Evolutionary conservation across 768 basidiomycete genomes (phyloP).

Genomic region (Mycena leptocephala): DNA sequence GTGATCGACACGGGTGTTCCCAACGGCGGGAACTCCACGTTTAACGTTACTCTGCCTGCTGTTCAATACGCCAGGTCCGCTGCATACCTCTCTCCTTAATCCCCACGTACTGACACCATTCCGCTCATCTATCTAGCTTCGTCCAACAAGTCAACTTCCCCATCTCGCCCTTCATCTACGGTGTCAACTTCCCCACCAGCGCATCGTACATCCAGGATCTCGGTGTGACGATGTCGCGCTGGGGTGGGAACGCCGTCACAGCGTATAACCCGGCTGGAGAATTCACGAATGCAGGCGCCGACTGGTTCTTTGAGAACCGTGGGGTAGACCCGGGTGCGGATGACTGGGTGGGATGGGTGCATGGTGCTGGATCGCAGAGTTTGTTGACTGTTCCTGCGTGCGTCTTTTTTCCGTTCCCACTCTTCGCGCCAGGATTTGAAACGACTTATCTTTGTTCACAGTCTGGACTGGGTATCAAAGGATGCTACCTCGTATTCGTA

Average conservation of each 20-base stretch:
- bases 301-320: constrained; percentile 70
- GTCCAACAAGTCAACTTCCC: constrained; percentile 52
- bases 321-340: constrained; percentile 59
- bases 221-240: constrained; percentile 66
- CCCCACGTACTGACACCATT: background rate
- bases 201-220: constrained; percentile 64
- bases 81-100: too few species aligned
- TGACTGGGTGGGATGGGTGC: constrained; percentile 66
- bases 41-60: constrained; percentile 60
- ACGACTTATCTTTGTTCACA: constrained; percentile 29
- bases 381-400: constrained; percentile 70
- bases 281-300: constrained; percentile 63
- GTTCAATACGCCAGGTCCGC: constrained; percentile 60
- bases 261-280: constrained; percentile 68
- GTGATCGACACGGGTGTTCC: constrained; percentile 45
- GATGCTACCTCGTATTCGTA: constrained; percentile 70
- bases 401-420: constrained; percentile 34
- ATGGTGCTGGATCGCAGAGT: constrained; percentile 58
- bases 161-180: constrained; percentile 68
- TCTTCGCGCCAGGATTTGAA: too few species aligned
- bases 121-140: constrained; percentile 43
- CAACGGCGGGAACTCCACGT: constrained; percentile 56
- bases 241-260: constrained; percentile 72
- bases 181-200: constrained; percentile 70
- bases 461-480: constrained; percentile 73